Evolutionary conservation across 2,329 filamentous ascomycete genomes (phyloP).

Genomic region (Pseudopithomyces chartarum): DNA sequence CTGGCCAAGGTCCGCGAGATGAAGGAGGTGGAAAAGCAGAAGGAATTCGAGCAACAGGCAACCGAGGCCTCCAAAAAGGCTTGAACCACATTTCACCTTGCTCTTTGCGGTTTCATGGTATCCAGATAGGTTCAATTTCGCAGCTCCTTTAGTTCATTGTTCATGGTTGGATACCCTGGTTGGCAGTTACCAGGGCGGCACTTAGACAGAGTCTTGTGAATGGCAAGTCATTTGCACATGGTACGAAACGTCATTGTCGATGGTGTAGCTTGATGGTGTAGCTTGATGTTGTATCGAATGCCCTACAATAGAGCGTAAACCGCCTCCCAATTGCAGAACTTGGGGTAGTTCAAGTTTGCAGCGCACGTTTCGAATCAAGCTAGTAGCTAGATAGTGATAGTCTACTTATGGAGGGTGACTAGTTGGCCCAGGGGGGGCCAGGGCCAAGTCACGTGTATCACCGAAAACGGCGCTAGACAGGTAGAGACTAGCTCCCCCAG

Average conservation of each 20-base stretch:
- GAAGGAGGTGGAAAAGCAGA: constrained; percentile 81
- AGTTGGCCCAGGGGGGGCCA: neutral
- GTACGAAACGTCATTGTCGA: neutral
- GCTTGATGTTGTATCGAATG: neutral
- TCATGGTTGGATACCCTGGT: constrained; percentile 34
- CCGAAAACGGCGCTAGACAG: neutral
- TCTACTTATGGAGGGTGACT: too few species aligned
- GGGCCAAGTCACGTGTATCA: neutral
- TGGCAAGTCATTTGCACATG: neutral
- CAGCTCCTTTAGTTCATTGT: constrained; percentile 4
- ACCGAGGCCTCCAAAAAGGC: constrained; percentile 39
- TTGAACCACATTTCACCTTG: neutral
- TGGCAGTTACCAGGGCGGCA: constrained; percentile 24
- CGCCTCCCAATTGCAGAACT: too few species aligned
- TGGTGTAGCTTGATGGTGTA: too few species aligned
- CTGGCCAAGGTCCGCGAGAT: constrained; percentile 90
- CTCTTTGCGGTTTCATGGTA: neutral
- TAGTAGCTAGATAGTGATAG: too few species aligned
- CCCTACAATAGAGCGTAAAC: too few species aligned
- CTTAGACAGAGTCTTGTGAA: constrained; percentile 13
- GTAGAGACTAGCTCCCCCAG: neutral
- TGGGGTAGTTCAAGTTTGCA: too few species aligned
- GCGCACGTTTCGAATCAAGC: too few species aligned
- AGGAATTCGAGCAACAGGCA: constrained; percentile 67
- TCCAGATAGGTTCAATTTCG: neutral